Conservation (phyloP, 306 rosid genomes). For the Inga laurina region DNA sequence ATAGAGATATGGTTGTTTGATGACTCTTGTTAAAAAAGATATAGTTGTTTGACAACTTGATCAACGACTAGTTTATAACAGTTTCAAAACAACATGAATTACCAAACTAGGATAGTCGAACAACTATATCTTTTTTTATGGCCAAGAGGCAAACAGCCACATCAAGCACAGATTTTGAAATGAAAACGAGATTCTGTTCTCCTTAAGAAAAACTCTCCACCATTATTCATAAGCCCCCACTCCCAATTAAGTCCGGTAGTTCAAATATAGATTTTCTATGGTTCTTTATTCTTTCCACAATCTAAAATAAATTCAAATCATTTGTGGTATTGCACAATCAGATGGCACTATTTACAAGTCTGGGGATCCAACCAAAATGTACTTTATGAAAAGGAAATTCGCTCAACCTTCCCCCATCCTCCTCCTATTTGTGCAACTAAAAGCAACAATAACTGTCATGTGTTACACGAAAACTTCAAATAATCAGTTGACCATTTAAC, state of each 20-base stretch:
- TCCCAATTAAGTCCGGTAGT: neutral
- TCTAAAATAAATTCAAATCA: neutral
- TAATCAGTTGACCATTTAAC: constrained; percentile 2
- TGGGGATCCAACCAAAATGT: neutral
- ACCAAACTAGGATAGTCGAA: neutral
- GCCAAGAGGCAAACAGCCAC: neutral
- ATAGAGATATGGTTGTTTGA: too few relatives aligned
- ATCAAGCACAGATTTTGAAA: neutral
- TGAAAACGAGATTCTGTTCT: neutral
- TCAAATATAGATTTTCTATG: neutral
- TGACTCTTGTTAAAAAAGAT: too few relatives aligned
- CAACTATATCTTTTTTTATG: neutral
- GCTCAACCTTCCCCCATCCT: neutral
- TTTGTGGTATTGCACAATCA: neutral
- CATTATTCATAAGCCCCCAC: neutral
- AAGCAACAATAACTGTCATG: neutral
- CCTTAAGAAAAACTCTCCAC: neutral
- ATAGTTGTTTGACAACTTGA: too few relatives aligned
- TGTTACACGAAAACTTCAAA: neutral
- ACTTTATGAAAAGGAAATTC: neutral
- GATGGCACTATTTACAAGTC: neutral
- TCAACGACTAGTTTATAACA: neutral
- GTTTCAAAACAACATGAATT: neutral
- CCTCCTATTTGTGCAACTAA: neutral
- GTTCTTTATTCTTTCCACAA: neutral